These are phyloP conservation scores for Pyrus pyrifolia DNA, from an alignment of 306 rosid species.

Conservation along the genomic window DNA sequence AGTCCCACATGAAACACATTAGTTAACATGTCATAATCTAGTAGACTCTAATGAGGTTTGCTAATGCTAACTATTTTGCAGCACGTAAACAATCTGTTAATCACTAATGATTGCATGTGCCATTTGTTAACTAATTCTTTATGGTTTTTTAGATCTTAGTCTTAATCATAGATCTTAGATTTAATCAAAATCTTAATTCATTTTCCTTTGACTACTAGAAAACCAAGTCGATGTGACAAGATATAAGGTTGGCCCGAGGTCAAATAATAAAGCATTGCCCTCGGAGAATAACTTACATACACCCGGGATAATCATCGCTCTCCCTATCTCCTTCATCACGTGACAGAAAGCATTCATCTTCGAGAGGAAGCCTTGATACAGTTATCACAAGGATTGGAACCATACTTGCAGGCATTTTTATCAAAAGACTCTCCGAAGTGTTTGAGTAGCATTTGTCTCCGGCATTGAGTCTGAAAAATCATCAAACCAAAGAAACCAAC, in stretches of 20 bases:
- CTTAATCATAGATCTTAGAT: conserved; percentile 1
- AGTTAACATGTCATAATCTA: conserved; percentile 23
- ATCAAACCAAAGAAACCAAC: conserved; percentile 14
- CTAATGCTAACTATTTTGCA: not conserved
- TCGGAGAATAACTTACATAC: too few species aligned
- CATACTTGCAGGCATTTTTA: conserved; percentile 60
- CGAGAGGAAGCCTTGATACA: conserved; percentile 48
- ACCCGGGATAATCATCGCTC: rapidly evolving
- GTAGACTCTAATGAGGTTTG: not conserved
- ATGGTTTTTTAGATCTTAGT: conserved; percentile 9
- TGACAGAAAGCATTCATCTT: not conserved
- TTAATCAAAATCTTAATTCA: not conserved
- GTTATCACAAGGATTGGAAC: conserved; percentile 83
- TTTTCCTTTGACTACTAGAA: conserved; percentile 12
- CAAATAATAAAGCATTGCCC: too few species aligned
- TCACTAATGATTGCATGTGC: conserved; percentile 14
- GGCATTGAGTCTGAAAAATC: conserved; percentile 55
- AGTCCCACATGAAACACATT: conserved; percentile 12
- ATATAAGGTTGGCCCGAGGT: not conserved
- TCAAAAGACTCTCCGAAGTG: conserved; percentile 88
- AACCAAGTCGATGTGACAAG: not conserved
- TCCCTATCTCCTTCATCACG: not conserved
- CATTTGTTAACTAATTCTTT: conserved; percentile 7
- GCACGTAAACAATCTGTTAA: not conserved
- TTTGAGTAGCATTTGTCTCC: conserved; percentile 72